Conservation (phyloP, 2,329 filamentous ascomycete species). For the Aspergillus sp. region DNA sequence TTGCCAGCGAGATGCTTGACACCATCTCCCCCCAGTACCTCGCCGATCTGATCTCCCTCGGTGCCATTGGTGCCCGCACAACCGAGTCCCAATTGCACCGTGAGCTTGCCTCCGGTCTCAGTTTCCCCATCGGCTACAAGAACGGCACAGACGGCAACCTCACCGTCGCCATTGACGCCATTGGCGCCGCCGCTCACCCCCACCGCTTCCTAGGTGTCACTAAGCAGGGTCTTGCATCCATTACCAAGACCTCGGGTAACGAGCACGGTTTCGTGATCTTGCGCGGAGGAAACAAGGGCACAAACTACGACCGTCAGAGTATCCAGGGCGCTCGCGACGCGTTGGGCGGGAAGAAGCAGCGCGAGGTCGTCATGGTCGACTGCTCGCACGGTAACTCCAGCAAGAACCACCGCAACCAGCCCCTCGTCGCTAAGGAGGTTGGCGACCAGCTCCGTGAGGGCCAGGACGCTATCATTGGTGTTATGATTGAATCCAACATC, state of each 20-base stretch:
- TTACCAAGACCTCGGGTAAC: conserved; percentile 89
- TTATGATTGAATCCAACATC: conserved; percentile 99
- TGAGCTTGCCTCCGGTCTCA: conserved; percentile 90
- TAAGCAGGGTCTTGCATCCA: conserved; percentile 93
- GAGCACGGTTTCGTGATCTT: conserved; percentile 97
- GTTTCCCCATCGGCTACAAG: conserved; percentile 99
- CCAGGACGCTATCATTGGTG: conserved; percentile 84
- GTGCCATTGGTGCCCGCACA: conserved; percentile 91
- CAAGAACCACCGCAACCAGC: conserved; percentile 97
- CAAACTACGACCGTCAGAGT: conserved; percentile 87
- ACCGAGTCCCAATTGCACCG: conserved; percentile 96
- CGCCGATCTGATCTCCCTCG: conserved; percentile 90
- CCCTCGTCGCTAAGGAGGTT: conserved; percentile 80
- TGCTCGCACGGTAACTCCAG: conserved; percentile 98
- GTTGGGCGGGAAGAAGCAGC: conserved; percentile 77
- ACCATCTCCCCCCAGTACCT: conserved; percentile 98
- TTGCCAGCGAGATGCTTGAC: conserved; percentile 97
- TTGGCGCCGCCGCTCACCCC: conserved; percentile 64
- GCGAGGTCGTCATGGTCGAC: conserved; percentile 93
- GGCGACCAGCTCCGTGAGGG: conserved; percentile 84
- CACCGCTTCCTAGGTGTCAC: conserved; percentile 99
- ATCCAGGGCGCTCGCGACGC: conserved; percentile 77
- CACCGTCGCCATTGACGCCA: conserved; percentile 90
- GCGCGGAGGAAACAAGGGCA: conserved; percentile 84
- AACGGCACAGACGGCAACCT: conserved; percentile 95